phyloP scores from a whole-genome alignment of 805 yeast genomes.

The Pichia deserticola region DNA sequence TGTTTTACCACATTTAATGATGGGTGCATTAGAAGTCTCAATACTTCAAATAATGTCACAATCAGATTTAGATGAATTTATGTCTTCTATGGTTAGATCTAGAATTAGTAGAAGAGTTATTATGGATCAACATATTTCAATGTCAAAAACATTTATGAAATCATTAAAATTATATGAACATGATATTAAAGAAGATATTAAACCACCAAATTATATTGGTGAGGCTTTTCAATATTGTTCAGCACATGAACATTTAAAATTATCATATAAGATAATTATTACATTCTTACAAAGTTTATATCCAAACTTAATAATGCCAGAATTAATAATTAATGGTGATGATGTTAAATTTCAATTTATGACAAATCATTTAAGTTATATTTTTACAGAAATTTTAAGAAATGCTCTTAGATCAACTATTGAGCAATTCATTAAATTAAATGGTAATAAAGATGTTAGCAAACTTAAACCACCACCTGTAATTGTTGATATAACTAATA shows the following conservation, averaged over 20 bases:
- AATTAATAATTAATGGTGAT: conserved; percentile 69
- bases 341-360: conserved; percentile 72
- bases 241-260: conserved; percentile 57
- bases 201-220: conserved; percentile 55
- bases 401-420: conserved; percentile 82
- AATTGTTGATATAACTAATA: conserved; percentile 63
- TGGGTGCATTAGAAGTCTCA: conserved; percentile 85
- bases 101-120: conserved; percentile 85
- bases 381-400: conserved; percentile 80
- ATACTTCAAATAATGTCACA: conserved; percentile 53
- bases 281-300: conserved; percentile 45
- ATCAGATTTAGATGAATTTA: conserved; percentile 57
- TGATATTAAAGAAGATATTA: conserved; percentile 9
- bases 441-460: conserved; percentile 13
- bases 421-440: conserved; percentile 31
- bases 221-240: conserved; percentile 78
- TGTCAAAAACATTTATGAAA: conserved; percentile 54
- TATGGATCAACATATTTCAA: conserved; percentile 82
- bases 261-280: conserved; percentile 46
- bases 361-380: conserved; percentile 77
- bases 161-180: conserved; percentile 20
- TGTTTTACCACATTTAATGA: conserved; percentile 80
- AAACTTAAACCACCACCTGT: conserved; percentile 54
- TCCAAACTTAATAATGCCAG: conserved; percentile 60
- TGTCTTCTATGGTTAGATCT: conserved; percentile 73